Percentiles rank a stretch among this genome's conserved stretches.
phyloP scores from a whole-genome alignment of 495 filamentous ascomycete species.

The Usnea hakonensis region DNA sequence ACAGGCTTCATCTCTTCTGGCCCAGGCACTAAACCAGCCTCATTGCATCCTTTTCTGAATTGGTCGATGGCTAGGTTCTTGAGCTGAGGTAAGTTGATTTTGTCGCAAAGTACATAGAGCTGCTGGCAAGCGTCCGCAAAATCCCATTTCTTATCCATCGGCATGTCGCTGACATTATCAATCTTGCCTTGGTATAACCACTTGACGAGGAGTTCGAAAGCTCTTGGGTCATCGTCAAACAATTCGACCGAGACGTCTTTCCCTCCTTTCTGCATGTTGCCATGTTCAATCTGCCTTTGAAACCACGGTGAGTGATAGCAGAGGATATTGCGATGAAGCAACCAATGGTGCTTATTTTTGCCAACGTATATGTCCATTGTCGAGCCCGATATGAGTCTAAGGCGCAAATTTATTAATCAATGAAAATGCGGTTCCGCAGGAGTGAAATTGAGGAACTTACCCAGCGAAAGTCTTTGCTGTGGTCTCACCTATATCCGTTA shows the following conservation, averaged over 20 bases:
- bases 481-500: conserved; percentile 30
- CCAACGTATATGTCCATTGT: conserved; percentile 42
- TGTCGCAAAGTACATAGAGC: conserved; percentile 42
- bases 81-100: conserved; percentile 37
- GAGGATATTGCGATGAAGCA: conserved; percentile 40
- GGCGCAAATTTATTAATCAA: conserved; percentile 16
- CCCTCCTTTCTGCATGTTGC: conserved; percentile 23
- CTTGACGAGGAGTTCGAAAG: conserved; percentile 44
- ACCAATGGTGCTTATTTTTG: conserved; percentile 34
- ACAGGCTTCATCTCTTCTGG: conserved; percentile 43
- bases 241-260: conserved; percentile 29
- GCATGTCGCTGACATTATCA: conserved; percentile 36
- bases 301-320: conserved; percentile 40
- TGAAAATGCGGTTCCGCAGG: background rate
- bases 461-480: conserved; percentile 39
- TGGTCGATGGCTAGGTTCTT: conserved; percentile 45
- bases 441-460: conserved; percentile 25
- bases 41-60: conserved; percentile 37
- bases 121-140: conserved; percentile 43
- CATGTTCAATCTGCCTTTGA: conserved; percentile 30
- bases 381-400: conserved; percentile 41
- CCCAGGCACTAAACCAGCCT: conserved; percentile 39
- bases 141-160: conserved; percentile 39
- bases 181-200: conserved; percentile 45
- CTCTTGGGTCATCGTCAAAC: conserved; percentile 34